phyloP scores from a whole-genome alignment of 2,329 filamentous ascomycete species.

The Pseudocercospora pini-densiflorae region DNA sequence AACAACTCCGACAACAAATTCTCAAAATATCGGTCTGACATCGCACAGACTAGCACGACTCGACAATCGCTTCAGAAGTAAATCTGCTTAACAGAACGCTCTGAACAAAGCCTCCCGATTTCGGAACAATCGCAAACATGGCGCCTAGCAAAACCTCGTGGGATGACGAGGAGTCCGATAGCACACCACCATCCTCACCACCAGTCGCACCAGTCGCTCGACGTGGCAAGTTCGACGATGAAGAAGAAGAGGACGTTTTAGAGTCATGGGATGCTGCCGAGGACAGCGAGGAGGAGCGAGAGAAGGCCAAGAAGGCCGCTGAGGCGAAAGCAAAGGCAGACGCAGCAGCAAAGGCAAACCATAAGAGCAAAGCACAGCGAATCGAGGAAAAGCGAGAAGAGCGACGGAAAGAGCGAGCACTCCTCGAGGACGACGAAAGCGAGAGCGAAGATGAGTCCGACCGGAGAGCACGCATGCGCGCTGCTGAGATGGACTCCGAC shows the following conservation, averaged over 20 bases:
- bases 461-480: slow-evolving; percentile 73
- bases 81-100: neutral
- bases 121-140: slow-evolving; percentile 39
- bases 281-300: slow-evolving; percentile 94
- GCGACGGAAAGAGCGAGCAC: slow-evolving; percentile 62
- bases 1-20: neutral
- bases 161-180: slow-evolving; percentile 61
- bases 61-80: neutral
- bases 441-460: slow-evolving; percentile 75
- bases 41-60: neutral
- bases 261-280: slow-evolving; percentile 98
- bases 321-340: slow-evolving; percentile 89
- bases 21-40: neutral
- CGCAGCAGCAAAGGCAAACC: slow-evolving; percentile 82
- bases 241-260: slow-evolving; percentile 87
- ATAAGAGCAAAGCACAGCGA: slow-evolving; percentile 87
- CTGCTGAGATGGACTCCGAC: slow-evolving; percentile 84
- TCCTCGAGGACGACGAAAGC: slow-evolving; percentile 61
- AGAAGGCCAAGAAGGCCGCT: slow-evolving; percentile 86
- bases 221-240: slow-evolving; percentile 83
- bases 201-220: slow-evolving; percentile 50
- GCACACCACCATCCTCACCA: slow-evolving; percentile 54
- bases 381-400: slow-evolving; percentile 74
- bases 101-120: slow-evolving; percentile 14
- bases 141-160: slow-evolving; percentile 39